A percentile compares a stretch with the other conserved stretches of the same genome.
Conservation (phyloP, 2,329 filamentous ascomycete species). For the Drechslerella dactyloides region DNA sequence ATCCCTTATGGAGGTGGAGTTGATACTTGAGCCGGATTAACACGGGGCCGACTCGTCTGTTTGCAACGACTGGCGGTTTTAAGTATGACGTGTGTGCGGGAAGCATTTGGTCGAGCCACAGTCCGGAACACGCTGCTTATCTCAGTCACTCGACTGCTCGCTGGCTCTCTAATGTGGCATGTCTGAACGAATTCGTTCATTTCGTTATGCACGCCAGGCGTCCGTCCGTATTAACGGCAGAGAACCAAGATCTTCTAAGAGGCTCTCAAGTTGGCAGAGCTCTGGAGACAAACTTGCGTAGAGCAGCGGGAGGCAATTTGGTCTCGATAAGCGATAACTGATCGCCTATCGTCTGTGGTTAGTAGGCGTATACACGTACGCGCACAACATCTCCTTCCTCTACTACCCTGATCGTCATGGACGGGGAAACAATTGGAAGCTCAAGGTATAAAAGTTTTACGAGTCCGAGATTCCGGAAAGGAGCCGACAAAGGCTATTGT, state of each 20-base stretch:
- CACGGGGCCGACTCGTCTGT: not conserved
- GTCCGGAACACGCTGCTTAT: not conserved
- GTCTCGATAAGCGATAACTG: slow-evolving; percentile 39
- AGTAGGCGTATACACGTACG: not conserved
- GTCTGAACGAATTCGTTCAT: not conserved
- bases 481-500: slow-evolving; percentile 1
- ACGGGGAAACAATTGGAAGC: not conserved
- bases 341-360: slow-evolving; percentile 13
- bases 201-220: too few species aligned
- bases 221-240: too few species aligned
- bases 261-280: too few species aligned
- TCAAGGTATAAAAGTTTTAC: slow-evolving; percentile 1
- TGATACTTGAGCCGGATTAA: not conserved
- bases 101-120: too few species aligned
- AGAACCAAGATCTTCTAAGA: too few species aligned
- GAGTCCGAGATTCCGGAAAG: slow-evolving; percentile 10
- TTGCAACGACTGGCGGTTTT: not conserved
- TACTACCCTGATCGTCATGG: slow-evolving; percentile 3
- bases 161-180: not conserved
- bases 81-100: not conserved
- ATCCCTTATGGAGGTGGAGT: not conserved
- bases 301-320: not conserved
- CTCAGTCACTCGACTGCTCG: not conserved
- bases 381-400: slow-evolving; percentile 7
- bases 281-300: not conserved